These are phyloP conservation scores for Argentina anserina DNA, from an alignment of 306 rosid species.

Conservation along the genomic window DNA sequence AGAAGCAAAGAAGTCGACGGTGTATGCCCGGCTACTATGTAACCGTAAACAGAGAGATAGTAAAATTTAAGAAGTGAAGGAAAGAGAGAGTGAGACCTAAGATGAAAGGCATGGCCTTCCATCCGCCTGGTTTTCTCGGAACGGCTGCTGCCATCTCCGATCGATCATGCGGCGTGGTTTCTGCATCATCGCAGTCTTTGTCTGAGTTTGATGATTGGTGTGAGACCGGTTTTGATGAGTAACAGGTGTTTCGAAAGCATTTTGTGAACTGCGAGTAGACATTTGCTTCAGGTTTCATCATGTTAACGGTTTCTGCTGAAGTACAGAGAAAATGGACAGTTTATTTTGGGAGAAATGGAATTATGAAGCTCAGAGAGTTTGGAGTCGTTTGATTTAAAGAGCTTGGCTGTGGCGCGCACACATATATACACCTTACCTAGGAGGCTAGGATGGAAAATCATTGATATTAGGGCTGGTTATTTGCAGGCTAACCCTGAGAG, in stretches of 20 bases:
- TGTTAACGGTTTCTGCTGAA: neutral
- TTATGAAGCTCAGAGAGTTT: neutral
- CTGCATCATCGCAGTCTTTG: neutral
- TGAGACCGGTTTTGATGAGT: neutral
- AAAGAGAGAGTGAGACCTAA: slow-evolving; percentile 43
- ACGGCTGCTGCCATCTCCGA: neutral
- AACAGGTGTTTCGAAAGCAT: neutral
- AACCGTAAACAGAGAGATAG: neutral
- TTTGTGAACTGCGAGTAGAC: slow-evolving; percentile 1
- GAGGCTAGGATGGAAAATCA: too few species aligned
- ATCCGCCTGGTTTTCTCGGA: slow-evolving; percentile 61
- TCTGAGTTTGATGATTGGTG: neutral
- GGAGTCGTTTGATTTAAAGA: neutral
- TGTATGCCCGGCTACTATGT: too few species aligned
- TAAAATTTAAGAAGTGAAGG: neutral
- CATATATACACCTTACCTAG: neutral
- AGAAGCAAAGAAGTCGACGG: too few species aligned
- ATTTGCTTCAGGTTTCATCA: neutral
- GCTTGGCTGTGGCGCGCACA: neutral
- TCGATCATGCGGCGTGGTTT: neutral
- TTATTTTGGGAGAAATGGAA: neutral
- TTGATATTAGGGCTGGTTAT: too few species aligned
- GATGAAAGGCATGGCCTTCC: slow-evolving; percentile 84
- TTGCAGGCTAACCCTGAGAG: too few species aligned
- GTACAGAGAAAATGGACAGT: neutral